Evolutionary conservation across 768 basidiomycete species (phyloP), one percentile per base, ranked within the genome.

Genomic region (Tricholoma sp.): DNA sequence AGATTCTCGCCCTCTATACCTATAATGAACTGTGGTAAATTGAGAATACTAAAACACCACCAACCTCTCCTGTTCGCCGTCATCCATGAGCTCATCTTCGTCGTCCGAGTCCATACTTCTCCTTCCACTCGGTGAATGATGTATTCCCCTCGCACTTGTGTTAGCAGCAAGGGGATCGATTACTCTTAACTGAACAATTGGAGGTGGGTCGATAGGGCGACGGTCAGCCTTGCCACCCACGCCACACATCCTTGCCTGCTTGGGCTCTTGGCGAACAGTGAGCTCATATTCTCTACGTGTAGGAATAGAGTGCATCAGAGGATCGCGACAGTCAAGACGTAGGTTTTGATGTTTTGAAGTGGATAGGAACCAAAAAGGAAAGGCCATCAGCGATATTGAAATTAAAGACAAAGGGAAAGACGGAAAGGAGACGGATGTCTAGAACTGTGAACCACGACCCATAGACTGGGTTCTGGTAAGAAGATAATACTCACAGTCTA

Each of bases 131-230:
- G 47, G 47, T 9, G 47, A 49, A 16, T 3, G 4, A 9, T 49
- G 27, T 49, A 7, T 29, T 21, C 4, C 24, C 19, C 27, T 27
- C 29, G 47, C 19, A 22, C n/a, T 45, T n/a, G 43, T 9, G 16
- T 3, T n/a, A 1, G 46, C 24, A 24, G 46, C 46, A 24, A 47
- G 46, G n/a, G 83, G 85, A 73, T 94, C 89, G 63, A 91, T 78
- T 55, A 97, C 91, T 55, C 89, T 85, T 7, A 98, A 84, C 71
- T 96, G 93, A n/a, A 98, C 86, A 73, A 98, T 94, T 16, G 95
- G 94, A 1, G 94, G 94, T 0, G 95, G 95, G 77, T 98, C 94
- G 68, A 98, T 94, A 2, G 95, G 94, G 35, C 94, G 81, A n/a
- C 94, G 83, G 79, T 96, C 95, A 55, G 92, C 94, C 89, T 85